Evolutionary conservation across 2,329 filamentous ascomycete genomes (phyloP), one percentile per base, ranked within the genome.

Genomic region (Tolypocladium paradoxum): DNA sequence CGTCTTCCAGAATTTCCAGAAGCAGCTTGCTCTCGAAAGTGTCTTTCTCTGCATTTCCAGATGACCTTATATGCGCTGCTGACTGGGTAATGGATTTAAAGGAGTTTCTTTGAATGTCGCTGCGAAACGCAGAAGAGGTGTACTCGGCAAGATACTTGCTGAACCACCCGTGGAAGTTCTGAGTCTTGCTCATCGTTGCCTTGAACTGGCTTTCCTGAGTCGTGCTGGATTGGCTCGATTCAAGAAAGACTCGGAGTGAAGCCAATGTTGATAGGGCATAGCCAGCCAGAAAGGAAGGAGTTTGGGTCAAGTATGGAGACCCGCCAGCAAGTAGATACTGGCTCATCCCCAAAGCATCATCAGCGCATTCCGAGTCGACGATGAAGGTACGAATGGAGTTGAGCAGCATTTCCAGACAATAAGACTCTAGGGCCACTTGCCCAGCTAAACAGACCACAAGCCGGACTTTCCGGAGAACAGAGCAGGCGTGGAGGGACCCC

Each of bases 391-490:
- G 79, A 22, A 96, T 75, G 1, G 87, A 85, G 61, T 90, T 88
- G 2, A 99, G 76, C 0, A 95, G 76, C 88, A 96, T 93, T 67
- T 99, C 89, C 16, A 96, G 68, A 12, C 90, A 88, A 64, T 97
- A 97, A 0, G 86, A 87, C 40, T 82, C 73, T 27, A 86, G 75
- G n/a, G 87, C 88, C 50, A 84, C 76, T 0, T 81, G 67, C 0
- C 90, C 90, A 29, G 90, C 86, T 47, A 97, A 73, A 55, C 83
- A 87, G 29, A 97, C 78, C 18, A 97, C 71, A 9, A 96, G 80
- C 35, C 90, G 81, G 48, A 97, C 78, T 64, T 95, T 96, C 38
- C 91, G 84, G 50, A 99, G 78, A 4, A 96, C 83, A 2, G 90
- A 86, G 65, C 90, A 93, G 37, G 88, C 87, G 67, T 96, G 88